Evolutionary conservation across 768 basidiomycete species (phyloP).

Genomic region (Multifurca ochricompacta): DNA sequence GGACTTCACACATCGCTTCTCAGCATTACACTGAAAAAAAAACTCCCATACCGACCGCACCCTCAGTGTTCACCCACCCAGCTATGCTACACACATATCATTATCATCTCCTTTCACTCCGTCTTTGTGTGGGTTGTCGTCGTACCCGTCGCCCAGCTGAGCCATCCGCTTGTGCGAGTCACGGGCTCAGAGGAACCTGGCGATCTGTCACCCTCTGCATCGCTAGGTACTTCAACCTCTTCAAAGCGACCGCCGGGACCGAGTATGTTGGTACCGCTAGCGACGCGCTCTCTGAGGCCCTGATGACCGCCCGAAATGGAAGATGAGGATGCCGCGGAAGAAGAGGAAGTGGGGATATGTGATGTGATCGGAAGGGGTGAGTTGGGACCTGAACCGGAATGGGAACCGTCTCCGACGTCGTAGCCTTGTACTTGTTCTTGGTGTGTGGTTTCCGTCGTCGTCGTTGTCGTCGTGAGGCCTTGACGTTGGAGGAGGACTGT

Average conservation of each 20-base stretch:
- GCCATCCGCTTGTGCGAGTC: slow-evolving; percentile 13
- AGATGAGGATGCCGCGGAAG: no score
- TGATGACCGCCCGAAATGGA: no score
- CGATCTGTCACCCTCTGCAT: slow-evolving; percentile 48
- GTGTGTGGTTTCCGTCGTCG: not conserved
- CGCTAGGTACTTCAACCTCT: slow-evolving; percentile 64
- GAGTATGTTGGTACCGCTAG: slow-evolving; percentile 3
- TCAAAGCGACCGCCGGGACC: slow-evolving; percentile 43
- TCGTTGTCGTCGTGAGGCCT: slow-evolving; percentile 32
- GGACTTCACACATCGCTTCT: no score
- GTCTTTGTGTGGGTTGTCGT: slow-evolving; percentile 4
- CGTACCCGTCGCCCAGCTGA: slow-evolving; percentile 13
- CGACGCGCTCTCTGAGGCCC: slow-evolving; percentile 16
- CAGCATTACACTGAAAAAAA: not conserved
- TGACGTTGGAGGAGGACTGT: slow-evolving; percentile 53
- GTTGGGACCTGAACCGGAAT: no score
- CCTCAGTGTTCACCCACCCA: no score
- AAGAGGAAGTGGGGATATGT: no score
- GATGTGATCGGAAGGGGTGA: no score
- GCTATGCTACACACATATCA: no score
- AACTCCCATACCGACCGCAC: not conserved
- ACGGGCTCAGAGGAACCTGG: not conserved
- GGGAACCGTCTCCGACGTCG: slow-evolving; percentile 11
- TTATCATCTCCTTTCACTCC: no score
- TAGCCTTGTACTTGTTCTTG: slow-evolving; percentile 2